Percentiles rank a stretch among this genome's conserved stretches.
Conservation (phyloP, 140 eudicot genomes). For the Senecio squalidus region DNA sequence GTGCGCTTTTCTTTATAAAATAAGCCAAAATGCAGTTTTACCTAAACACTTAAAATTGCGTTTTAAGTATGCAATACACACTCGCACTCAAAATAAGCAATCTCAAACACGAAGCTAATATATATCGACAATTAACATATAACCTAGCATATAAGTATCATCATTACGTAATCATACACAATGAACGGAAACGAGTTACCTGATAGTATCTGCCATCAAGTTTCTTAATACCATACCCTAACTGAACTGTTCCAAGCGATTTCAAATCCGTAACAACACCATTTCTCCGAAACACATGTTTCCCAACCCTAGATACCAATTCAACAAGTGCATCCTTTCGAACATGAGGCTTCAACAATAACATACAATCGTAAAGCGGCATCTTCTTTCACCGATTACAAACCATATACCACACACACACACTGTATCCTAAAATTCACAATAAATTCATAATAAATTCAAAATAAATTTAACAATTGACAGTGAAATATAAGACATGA, state of each 20-base stretch:
- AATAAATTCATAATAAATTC: too few species aligned
- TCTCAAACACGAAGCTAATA: background rate
- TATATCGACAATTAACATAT: background rate
- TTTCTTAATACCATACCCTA: constrained; percentile 94
- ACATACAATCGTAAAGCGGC: constrained; percentile 96
- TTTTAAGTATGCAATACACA: too few species aligned
- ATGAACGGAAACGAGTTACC: constrained; percentile 28
- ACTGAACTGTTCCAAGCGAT: constrained; percentile 55
- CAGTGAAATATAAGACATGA: too few species aligned
- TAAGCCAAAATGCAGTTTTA: too few species aligned
- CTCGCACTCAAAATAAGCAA: too few species aligned
- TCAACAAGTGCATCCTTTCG: constrained; percentile 42
- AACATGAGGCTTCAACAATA: constrained; percentile 68
- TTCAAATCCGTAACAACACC: constrained; percentile 78
- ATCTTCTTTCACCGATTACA: constrained; percentile 32
- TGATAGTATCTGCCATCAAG: constrained; percentile 87
- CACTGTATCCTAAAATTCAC: too few species aligned
- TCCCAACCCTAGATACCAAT: constrained; percentile 67
- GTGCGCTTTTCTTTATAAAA: too few species aligned
- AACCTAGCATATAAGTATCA: background rate
- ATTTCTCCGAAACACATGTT: constrained; percentile 65
- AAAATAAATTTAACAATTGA: too few species aligned
- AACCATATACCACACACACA: too few species aligned
- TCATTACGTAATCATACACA: background rate
- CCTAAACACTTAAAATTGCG: too few species aligned